phyloP scores from a whole-genome alignment of 73 alveolate species.

The Paramecium sonneborni region DNA sequence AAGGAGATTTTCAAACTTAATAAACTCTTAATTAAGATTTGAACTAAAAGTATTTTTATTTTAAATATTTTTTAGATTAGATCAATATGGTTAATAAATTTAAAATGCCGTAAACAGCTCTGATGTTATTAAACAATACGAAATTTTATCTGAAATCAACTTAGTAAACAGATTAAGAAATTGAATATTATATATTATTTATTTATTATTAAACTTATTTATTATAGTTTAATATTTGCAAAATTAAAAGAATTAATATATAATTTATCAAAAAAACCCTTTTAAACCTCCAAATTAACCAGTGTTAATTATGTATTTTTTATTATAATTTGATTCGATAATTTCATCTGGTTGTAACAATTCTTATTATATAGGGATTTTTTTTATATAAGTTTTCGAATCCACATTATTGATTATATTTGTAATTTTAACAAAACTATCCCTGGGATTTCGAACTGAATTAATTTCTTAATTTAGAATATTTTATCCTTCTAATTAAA shows the following conservation, averaged over 20 bases:
- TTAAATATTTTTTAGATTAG: not conserved
- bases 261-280: not conserved
- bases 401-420: not conserved
- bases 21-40: not conserved
- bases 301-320: not conserved
- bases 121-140: not conserved
- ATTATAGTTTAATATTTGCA: not conserved
- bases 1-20: not conserved
- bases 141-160: not conserved
- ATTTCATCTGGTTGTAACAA: not conserved
- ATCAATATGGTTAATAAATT: not conserved
- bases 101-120: not conserved
- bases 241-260: not conserved
- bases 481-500: not conserved
- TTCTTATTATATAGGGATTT: constrained; percentile 22
- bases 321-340: not conserved
- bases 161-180: not conserved
- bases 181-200: not conserved
- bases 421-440: not conserved
- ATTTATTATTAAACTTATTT: not conserved
- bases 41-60: not conserved
- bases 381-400: not conserved
- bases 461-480: not conserved
- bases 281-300: constrained; percentile 31
- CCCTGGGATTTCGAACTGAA: constrained; percentile 5